Percentiles rank a stretch among this genome's conserved stretches.
These are phyloP conservation scores for Jasminum sambac DNA, from an alignment of 257 asterid species.

Conservation along the genomic window DNA sequence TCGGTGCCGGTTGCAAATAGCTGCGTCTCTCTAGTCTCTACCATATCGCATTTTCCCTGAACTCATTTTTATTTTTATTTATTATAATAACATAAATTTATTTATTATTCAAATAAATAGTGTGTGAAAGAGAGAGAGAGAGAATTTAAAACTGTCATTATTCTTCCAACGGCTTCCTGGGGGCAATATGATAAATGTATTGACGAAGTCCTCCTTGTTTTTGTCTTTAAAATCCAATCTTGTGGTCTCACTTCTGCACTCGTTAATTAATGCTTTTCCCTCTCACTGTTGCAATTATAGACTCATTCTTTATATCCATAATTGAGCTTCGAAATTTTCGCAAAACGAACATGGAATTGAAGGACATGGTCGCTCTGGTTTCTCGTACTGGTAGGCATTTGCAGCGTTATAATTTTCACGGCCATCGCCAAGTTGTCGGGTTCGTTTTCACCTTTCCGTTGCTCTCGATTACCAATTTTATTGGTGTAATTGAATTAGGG, in stretches of 20 bases:
- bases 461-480: background rate
- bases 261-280: slow-evolving; percentile 9
- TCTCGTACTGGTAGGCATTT: slow-evolving; percentile 79
- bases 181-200: slow-evolving; percentile 25
- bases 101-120: no score
- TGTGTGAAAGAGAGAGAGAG: background rate
- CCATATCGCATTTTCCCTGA: background rate
- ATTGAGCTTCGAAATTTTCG: slow-evolving; percentile 25
- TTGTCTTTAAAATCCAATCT: background rate
- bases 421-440: slow-evolving; percentile 96
- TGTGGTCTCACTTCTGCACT: slow-evolving; percentile 9
- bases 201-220: slow-evolving; percentile 24
- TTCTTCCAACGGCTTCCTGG: slow-evolving; percentile 1
- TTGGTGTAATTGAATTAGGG: background rate
- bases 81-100: no score
- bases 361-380: slow-evolving; percentile 69
- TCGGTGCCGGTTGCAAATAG: background rate
- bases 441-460: slow-evolving; percentile 24
- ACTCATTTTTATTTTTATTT: background rate
- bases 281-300: slow-evolving; percentile 3
- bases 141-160: slow-evolving; percentile 21
- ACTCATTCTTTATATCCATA: background rate
- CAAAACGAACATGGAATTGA: slow-evolving; percentile 23
- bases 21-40: background rate
- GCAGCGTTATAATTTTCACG: slow-evolving; percentile 71